Base-by-base conservation (phyloP, 2,329 filamentous ascomycete species). In the Talaromyces verruculosus region DNA sequence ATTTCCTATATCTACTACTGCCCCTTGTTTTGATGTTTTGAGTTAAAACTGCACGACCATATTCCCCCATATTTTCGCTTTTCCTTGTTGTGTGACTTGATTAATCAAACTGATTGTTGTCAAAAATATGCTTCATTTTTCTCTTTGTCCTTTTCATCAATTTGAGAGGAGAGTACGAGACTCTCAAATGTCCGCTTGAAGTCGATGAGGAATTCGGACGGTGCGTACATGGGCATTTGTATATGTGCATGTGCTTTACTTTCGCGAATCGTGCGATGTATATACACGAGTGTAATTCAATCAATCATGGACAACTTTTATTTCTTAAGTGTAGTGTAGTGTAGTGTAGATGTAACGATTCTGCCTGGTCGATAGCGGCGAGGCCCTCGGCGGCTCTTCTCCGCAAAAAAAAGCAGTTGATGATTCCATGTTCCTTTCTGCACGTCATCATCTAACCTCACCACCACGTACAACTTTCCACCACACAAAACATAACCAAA, bases 241-340 rank as follows among this genome's bases (percentile, higher is more conserved):
- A 57, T 57, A 45, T 64, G 58, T 45, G 30, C 65, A 49, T 61
- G 53, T 65, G 43, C 41, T 39, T 58, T 28, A 65, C 61, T 60
- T 47, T 51, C 8, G 37, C 57, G 37, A 61, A 57, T 35, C 53
- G 55, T 62, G 64, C 61, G 63, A 67, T 67, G 66, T 68, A 66
- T 39, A 66, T 68, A 67, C 60, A 65, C 45, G 53, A 39, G 19
- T 67, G 63, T 64, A 64, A 67, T 41, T 41, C 49, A 58, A 37
- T 57, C 19, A 55, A 63, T 35, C 19, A 57, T 57, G 53, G 10
- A 15, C 53, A 25, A 22, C 3, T 39, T 25, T 5, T 7, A 5
- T 39, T 33, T n/a, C 35, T n/a, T 35, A 39, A 22, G 10, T n/a
- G 7, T 22, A 22, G n/a, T 11, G 43, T 45, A 22, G 8, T 11